Base-by-base conservation (phyloP, 139 green algal species). In the Chlamydomonas urium region DNA sequence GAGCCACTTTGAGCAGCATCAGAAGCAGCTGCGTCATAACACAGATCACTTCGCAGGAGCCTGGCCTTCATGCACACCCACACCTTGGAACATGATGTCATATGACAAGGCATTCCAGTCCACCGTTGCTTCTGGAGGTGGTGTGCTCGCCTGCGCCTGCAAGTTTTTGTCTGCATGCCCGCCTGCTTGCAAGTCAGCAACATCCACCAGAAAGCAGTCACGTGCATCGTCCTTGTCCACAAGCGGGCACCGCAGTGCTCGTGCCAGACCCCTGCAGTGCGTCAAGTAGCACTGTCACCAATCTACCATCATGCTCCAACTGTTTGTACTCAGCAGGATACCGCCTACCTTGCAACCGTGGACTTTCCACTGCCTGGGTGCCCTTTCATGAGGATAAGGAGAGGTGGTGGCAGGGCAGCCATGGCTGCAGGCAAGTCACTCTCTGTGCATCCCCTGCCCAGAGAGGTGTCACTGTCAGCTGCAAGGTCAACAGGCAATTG, bases 151-250 rank as follows among this genome's bases (percentile, higher is more conserved):
- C 17, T 8, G 10, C 53, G 53, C 5, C 23, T 5, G 8, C 26
- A 73, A 0, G 31, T 26, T 0, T 0, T 34, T 38, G 21, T 47
- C 67, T 26, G 66, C 36, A 3, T 29, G 48, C 0, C 21, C 38
- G 0, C 23, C 2, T 26, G 32, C 4, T 33, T 10, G 37, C 63
- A 19, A 42, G 33, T 29, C 47, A 1, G 45, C 33, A 24, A 33
- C 38, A 62, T 65, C 53, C 4, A 32, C 24, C 34, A 80, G 66
- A 26, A 86, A 71, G 35, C 50, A 75, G 76, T 94, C 84, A 4
- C 88, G 71, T 0, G 79, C 77, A 38, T 95, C 90, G 58, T 96
- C 90, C 29, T 96, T 96, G 74, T 96, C 90, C 0, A 90, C 67
- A 0, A 96, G 48, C 0, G 90, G 77, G 58, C 79, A 89, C 1